Evolutionary conservation across 1,139 yeast species (phyloP).

Genomic region (Geotrichum restrictum): DNA sequence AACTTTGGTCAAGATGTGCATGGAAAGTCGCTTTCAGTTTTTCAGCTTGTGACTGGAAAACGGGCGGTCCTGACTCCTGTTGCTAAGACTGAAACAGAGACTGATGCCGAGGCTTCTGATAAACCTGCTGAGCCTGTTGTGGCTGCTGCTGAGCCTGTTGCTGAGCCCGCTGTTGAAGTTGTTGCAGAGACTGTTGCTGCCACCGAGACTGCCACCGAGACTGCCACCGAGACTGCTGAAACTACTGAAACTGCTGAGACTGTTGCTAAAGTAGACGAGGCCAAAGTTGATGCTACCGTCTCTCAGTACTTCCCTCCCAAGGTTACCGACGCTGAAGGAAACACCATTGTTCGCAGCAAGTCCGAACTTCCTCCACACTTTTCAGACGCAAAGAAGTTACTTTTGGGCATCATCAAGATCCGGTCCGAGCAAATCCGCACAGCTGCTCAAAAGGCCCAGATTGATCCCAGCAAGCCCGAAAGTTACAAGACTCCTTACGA

Average conservation of each 20-base stretch:
- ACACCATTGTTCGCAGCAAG: slow-evolving; percentile 24
- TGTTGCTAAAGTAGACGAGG: slow-evolving; percentile 20
- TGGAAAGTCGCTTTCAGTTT: slow-evolving; percentile 29
- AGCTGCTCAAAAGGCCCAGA: slow-evolving; percentile 31
- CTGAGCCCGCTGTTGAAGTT: slow-evolving; percentile 16
- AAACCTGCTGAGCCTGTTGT: slow-evolving; percentile 17
- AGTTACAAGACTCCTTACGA: slow-evolving; percentile 43
- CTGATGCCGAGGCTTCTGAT: slow-evolving; percentile 10
- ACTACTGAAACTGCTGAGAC: slow-evolving; percentile 14
- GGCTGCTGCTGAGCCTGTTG: slow-evolving; percentile 10
- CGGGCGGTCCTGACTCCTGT: slow-evolving; percentile 16
- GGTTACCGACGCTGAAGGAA: slow-evolving; percentile 21
- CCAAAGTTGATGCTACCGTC: slow-evolving; percentile 22
- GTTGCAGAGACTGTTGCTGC: slow-evolving; percentile 15
- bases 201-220: too few species aligned
- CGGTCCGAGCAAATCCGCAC: slow-evolving; percentile 51
- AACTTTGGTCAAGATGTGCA: slow-evolving; percentile 26
- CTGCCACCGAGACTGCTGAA: too few species aligned
- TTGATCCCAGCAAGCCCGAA: slow-evolving; percentile 29
- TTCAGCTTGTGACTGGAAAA: slow-evolving; percentile 31
- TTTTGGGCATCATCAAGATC: slow-evolving; percentile 52
- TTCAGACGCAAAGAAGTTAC: slow-evolving; percentile 49
- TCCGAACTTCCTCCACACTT: slow-evolving; percentile 23
- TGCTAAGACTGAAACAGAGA: slow-evolving; percentile 14
- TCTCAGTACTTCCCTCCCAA: slow-evolving; percentile 24